Base-by-base conservation (phyloP, 139 green algal species). In the Haematococcus sp. region DNA sequence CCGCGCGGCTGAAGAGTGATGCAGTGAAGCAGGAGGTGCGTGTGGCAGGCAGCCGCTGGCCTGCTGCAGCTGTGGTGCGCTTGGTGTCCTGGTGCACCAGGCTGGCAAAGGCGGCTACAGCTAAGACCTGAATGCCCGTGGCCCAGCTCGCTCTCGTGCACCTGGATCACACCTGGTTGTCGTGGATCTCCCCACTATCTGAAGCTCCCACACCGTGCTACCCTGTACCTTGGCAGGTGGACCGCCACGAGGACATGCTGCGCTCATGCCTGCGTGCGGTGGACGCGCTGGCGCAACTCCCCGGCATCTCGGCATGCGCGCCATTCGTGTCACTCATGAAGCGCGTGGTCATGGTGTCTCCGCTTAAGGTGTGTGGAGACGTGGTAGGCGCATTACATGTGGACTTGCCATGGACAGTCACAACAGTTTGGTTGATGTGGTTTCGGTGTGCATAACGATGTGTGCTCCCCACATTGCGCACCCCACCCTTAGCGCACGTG, bases 211-310 rank as follows among this genome's bases (percentile, higher is more conserved):
- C 46, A 55, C 16, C 13, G 13, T 13, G 46, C 13, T 23, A 16
- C 16, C 46, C 13, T 55, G 46, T 0, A n/a, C n/a, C n/a, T 11
- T 13, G 31, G 17, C 79, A 93, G 88, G 80, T 97, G 33, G 95
- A 98, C 82, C 92, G 95, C 4, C 93, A 98, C 74, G 92, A 98
- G 65, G 95, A 98, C 81, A 90, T 98, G 91, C 77, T 98, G 55
- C 87, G 92, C 63, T 92, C 81, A 75, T 95, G 90, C 73, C 86
- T 98, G 63, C 83, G 92, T 9, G 89, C 87, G 3, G 80, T 98
- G 4, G 84, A 95, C 25, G 84, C 90, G 2, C 65, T 98, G 59
- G 82, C 78, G 22, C 76, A 74, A 40, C 84, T 98, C 31, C 85
- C 82, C 3, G 83, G 81, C 27, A 70, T 76, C 22, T 68, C 83